Evolutionary conservation across 2,329 filamentous ascomycete species (phyloP).

Genomic region (Xylariaceae sp.): DNA sequence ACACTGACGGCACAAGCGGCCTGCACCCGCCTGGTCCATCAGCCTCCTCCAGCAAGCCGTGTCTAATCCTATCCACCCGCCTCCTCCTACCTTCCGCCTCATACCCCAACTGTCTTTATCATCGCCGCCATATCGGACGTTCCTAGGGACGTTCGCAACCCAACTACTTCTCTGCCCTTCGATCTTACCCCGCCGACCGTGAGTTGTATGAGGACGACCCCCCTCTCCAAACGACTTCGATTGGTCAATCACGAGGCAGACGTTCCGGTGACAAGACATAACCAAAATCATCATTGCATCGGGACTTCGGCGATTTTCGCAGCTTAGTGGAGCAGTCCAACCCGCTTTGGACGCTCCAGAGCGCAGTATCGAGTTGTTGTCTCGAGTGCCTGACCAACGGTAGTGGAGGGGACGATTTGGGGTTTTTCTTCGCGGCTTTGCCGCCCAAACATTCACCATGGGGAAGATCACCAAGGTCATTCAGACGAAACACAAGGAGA

Average conservation of each 20-base stretch:
- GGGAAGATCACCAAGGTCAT: slow-evolving; percentile 64
- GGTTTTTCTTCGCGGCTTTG: slow-evolving; percentile 47
- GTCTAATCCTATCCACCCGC: slow-evolving; percentile 5
- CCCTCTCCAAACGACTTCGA: slow-evolving; percentile 12
- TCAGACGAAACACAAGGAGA: slow-evolving; percentile 63
- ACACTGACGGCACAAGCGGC: slow-evolving; percentile 28
- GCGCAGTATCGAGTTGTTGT: slow-evolving; percentile 36
- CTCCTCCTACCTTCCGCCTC: slow-evolving; percentile 1
- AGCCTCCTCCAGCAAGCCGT: slow-evolving; percentile 24
- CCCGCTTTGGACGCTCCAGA: slow-evolving; percentile 28
- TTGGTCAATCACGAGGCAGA: slow-evolving; percentile 27
- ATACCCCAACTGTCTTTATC: slow-evolving; percentile 8
- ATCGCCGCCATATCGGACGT: background rate
- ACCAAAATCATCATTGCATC: slow-evolving; percentile 2
- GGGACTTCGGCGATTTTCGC: slow-evolving; percentile 12
- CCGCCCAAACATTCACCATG: slow-evolving; percentile 57
- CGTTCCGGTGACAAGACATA: slow-evolving; percentile 21
- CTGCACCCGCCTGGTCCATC: slow-evolving; percentile 30
- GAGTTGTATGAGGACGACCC: slow-evolving; percentile 10
- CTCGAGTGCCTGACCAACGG: slow-evolving; percentile 36
- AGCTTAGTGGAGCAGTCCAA: slow-evolving; percentile 28
- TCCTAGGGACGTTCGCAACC: slow-evolving; percentile 1
- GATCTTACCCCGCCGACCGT: slow-evolving; percentile 13
- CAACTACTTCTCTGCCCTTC: slow-evolving; percentile 1
- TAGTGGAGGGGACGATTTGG: slow-evolving; percentile 54